Percentiles rank a stretch among this genome's conserved stretches.
phyloP scores from a whole-genome alignment of 2,329 filamentous ascomycete genomes.

The Fusarium temperatum region DNA sequence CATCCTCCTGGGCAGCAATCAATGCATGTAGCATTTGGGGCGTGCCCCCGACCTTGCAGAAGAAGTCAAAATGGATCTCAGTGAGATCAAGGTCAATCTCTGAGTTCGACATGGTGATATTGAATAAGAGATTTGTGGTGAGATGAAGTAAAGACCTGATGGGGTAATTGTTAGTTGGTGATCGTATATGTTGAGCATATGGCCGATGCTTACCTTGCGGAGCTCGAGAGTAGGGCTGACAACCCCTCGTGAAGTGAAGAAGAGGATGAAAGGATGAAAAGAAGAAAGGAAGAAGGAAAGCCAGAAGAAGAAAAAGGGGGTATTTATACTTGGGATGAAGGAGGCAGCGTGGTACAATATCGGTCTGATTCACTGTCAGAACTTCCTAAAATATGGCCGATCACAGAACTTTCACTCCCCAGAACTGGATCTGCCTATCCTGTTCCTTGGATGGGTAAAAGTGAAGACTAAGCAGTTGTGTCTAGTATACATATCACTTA shows the following conservation, averaged over 20 bases:
- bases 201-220: neutral
- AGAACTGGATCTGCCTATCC: too few relatives aligned
- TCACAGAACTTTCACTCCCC: neutral
- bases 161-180: neutral
- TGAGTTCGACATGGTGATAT: rapidly evolving
- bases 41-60: neutral
- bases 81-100: neutral
- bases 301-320: neutral
- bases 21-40: neutral
- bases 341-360: neutral
- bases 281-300: neutral
- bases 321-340: neutral
- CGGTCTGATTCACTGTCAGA: neutral
- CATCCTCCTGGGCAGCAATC: neutral
- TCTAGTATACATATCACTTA: neutral
- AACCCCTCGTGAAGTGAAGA: neutral
- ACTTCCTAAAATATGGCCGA: neutral
- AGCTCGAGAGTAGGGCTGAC: rapidly evolving
- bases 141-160: neutral
- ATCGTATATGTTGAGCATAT: neutral
- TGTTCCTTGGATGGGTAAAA: neutral
- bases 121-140: rapidly evolving
- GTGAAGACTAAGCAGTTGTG: neutral
- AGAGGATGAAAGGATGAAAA: neutral
- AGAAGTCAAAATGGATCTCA: neutral